phyloP scores from a whole-genome alignment of 2,329 filamentous ascomycete species.

The Claviceps cyperi region DNA sequence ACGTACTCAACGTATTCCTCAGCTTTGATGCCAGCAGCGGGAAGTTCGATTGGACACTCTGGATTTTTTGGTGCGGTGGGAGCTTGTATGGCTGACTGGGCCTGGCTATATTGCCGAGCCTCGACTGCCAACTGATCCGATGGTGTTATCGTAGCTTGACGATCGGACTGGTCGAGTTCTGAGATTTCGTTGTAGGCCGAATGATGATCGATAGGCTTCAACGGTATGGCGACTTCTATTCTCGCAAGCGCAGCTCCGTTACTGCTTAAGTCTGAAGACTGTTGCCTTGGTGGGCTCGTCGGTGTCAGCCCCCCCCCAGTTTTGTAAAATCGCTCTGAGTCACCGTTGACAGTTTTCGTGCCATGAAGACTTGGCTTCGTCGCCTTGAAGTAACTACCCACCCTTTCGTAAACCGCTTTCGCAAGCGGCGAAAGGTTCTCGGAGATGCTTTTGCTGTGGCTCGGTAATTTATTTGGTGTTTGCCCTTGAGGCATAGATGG shows the following conservation, averaged over 20 bases:
- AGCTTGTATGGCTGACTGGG: background rate
- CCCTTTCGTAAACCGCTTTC: conserved; percentile 25
- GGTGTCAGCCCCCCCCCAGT: conserved; percentile 7
- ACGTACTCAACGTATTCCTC: conserved; percentile 37
- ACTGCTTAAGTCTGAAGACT: background rate
- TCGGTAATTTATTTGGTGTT: conserved; percentile 6
- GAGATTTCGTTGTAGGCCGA: conserved; percentile 21
- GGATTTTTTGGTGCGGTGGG: conserved; percentile 7
- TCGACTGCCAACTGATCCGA: conserved; percentile 9
- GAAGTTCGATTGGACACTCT: conserved; percentile 34
- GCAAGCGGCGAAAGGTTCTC: conserved; percentile 35
- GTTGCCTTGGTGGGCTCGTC: background rate
- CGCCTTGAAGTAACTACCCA: conserved; percentile 25
- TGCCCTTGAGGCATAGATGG: conserved; percentile 14
- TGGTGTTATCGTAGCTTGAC: conserved; percentile 2
- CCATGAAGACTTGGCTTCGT: conserved; percentile 20
- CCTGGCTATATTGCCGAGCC: conserved; percentile 6
- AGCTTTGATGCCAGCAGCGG: conserved; percentile 29
- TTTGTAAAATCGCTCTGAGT: conserved; percentile 11
- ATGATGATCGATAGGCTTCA: conserved; percentile 26
- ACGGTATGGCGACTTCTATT: conserved; percentile 34
- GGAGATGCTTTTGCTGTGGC: conserved; percentile 17
- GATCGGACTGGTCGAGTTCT: conserved; percentile 9
- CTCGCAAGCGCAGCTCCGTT: conserved; percentile 12
- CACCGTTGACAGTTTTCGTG: conserved; percentile 23